Evolutionary conservation across 208 protist species (phyloP).

Genomic region (Crithidia thermophila): DNA sequence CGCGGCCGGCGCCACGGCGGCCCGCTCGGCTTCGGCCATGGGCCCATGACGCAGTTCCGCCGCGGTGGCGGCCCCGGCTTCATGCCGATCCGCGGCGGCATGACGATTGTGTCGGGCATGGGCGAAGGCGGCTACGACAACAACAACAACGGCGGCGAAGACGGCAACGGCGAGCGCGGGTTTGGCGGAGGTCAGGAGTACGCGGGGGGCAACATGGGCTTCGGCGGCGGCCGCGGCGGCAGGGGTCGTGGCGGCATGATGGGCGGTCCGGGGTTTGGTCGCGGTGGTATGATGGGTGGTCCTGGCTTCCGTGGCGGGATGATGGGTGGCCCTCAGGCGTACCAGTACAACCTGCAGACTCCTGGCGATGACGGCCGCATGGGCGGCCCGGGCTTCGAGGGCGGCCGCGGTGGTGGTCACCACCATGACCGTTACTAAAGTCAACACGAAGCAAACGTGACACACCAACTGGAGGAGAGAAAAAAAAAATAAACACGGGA

Average conservation of each 20-base stretch:
- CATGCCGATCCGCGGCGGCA: background rate
- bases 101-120: background rate
- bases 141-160: constrained; percentile 1
- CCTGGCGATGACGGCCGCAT: too few species aligned
- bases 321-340: too few species aligned
- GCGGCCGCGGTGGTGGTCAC: background rate
- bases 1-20: constrained; percentile 10
- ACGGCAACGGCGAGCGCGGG: background rate
- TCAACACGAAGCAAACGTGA: too few species aligned
- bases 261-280: background rate
- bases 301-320: too few species aligned
- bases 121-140: background rate
- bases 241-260: constrained; percentile 7
- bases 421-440: constrained; percentile 12
- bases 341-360: too few species aligned
- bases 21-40: constrained; percentile 11
- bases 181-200: background rate
- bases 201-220: background rate
- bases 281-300: background rate
- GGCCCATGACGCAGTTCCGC: constrained; percentile 13
- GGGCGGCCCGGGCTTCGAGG: background rate
- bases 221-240: background rate
- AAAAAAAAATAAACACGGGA: too few species aligned
- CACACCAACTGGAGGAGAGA: too few species aligned
- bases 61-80: background rate